Evolutionary conservation across 2,329 filamentous ascomycete genomes (phyloP).

Genomic region (Pochonia chlamydosporia): DNA sequence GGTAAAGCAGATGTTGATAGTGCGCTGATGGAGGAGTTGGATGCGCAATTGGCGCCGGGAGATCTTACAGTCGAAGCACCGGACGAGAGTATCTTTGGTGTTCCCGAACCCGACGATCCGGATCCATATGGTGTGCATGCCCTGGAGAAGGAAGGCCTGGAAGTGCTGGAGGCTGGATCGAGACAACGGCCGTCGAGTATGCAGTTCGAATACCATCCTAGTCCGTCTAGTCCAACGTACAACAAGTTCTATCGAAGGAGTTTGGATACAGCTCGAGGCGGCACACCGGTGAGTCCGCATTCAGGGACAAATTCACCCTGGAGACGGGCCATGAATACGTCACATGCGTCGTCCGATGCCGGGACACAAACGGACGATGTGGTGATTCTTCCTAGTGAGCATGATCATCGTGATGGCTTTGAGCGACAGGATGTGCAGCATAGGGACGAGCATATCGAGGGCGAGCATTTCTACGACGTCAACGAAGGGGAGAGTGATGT

Average conservation of each 20-base stretch:
- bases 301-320: slow-evolving; percentile 12
- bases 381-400: not conserved
- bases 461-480: not conserved
- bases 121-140: slow-evolving; percentile 32
- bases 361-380: slow-evolving; percentile 21
- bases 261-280: slow-evolving; percentile 13
- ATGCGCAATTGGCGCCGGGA: slow-evolving; percentile 25
- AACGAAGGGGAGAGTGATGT: not conserved
- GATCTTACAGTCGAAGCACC: slow-evolving; percentile 27
- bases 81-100: slow-evolving; percentile 22
- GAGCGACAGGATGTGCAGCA: not conserved
- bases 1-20: slow-evolving; percentile 26
- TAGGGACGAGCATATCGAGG: not conserved
- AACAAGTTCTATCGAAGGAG: slow-evolving; percentile 27
- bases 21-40: slow-evolving; percentile 26
- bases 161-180: slow-evolving; percentile 30
- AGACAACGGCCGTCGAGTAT: slow-evolving; percentile 27
- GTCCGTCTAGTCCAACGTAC: slow-evolving; percentile 29
- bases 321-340: slow-evolving; percentile 9
- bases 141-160: slow-evolving; percentile 28
- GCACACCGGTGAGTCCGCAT: slow-evolving; percentile 15
- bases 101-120: slow-evolving; percentile 30
- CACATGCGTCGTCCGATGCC: slow-evolving; percentile 18
- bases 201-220: slow-evolving; percentile 30
- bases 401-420: not conserved